Conservation (phyloP, 2,329 filamentous ascomycete genomes). For the Xylariaceae sp. region DNA sequence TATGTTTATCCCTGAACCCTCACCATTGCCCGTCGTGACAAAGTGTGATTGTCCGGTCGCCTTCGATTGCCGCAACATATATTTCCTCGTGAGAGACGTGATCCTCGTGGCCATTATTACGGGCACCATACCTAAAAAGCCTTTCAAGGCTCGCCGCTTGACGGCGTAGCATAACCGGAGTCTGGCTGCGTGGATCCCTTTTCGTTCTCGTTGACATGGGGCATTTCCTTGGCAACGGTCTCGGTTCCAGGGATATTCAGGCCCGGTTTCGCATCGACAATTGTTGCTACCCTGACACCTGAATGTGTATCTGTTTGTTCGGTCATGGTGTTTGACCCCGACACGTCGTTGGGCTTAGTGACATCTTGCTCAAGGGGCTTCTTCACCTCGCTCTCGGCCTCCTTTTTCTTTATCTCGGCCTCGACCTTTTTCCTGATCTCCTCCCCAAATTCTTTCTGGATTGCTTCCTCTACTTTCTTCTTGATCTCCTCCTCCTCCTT, state of each 20-base stretch:
- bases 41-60: no score
- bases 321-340: not conserved
- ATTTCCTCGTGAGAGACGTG: no score
- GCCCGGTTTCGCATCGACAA: not conserved
- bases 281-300: not conserved
- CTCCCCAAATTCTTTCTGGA: conserved; percentile 11
- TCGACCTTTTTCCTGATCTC: conserved; percentile 16
- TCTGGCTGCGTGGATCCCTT: conserved; percentile 17
- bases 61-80: no score
- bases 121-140: not conserved
- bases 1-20: no score
- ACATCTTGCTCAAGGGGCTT: not conserved
- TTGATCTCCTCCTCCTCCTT: conserved; percentile 23
- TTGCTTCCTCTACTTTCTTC: conserved; percentile 15
- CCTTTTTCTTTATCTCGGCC: conserved; percentile 14
- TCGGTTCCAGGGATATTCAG: not conserved
- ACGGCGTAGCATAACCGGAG: conserved; percentile 28
- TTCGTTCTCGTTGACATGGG: conserved; percentile 13
- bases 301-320: not conserved
- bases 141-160: conserved; percentile 25
- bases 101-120: no score
- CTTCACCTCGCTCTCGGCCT: not conserved
- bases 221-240: conserved; percentile 4
- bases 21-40: no score
- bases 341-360: not conserved